phyloP scores from a whole-genome alignment of 768 basidiomycete species.

The Tricholoma saponaceum region DNA sequence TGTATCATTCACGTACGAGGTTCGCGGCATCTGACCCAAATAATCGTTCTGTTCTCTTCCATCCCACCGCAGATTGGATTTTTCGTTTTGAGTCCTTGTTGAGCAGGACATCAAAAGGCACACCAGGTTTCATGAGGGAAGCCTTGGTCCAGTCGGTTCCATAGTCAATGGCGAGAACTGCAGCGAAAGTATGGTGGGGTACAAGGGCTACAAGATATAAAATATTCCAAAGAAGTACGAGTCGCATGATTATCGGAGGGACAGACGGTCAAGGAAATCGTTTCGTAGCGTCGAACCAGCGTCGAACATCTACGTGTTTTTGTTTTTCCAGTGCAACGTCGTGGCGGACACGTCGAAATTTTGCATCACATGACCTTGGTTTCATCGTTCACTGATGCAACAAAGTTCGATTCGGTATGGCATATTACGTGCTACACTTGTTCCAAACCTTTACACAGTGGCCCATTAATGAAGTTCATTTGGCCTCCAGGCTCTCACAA shows the following conservation, averaged over 20 bases:
- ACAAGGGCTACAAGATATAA: conserved; percentile 35
- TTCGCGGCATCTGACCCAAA: conserved; percentile 90
- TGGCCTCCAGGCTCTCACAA: not conserved
- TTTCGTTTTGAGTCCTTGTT: conserved; percentile 98
- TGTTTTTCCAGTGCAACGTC: conserved; percentile 15
- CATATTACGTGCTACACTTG: no score
- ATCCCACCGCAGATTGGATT: conserved; percentile 84
- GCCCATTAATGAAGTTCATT: no score
- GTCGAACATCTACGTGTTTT: conserved; percentile 22
- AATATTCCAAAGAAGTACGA: conserved; percentile 32
- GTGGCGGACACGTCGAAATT: conserved; percentile 34
- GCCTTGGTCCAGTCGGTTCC: conserved; percentile 98
- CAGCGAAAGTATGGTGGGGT: conserved; percentile 50
- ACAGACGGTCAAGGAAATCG: conserved; percentile 15
- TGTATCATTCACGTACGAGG: conserved; percentile 54
- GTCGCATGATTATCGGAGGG: conserved; percentile 31
- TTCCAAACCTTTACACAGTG: no score
- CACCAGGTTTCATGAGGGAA: conserved; percentile 89
- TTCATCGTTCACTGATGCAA: no score
- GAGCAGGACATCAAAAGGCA: conserved; percentile 93
- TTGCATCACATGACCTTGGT: conserved; percentile 13
- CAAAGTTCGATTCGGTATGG: no score
- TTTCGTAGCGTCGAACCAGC: conserved; percentile 18
- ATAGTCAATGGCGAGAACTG: conserved; percentile 96
- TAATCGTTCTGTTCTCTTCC: conserved; percentile 86